These are phyloP conservation scores for Fusarium concolor DNA, from an alignment of 2,329 filamentous ascomycete species.

Conservation along the genomic window DNA sequence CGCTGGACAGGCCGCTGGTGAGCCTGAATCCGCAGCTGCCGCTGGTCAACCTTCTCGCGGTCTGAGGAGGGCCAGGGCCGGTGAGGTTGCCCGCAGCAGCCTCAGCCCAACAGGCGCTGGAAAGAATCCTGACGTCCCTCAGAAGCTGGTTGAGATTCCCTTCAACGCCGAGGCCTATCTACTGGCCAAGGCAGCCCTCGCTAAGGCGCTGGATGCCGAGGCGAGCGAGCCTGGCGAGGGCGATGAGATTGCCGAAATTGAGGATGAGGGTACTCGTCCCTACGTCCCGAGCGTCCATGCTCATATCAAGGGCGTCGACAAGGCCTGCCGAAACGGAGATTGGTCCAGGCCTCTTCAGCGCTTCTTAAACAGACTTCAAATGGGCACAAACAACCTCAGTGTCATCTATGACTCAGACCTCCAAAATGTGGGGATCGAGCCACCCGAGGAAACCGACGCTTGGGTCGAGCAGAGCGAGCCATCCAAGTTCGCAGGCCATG, in stretches of 20 bases:
- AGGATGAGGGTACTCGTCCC: slow-evolving; percentile 3
- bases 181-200: slow-evolving; percentile 21
- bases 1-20: slow-evolving; percentile 6
- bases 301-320: slow-evolving; percentile 27
- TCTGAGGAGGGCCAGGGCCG: not conserved
- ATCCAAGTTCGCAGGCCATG: slow-evolving; percentile 21
- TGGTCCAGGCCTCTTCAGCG: slow-evolving; percentile 32
- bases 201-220: slow-evolving; percentile 15
- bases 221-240: slow-evolving; percentile 3
- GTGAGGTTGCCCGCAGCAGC: slow-evolving; percentile 5
- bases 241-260: slow-evolving; percentile 14
- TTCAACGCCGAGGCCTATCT: slow-evolving; percentile 24
- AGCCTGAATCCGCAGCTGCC: not conserved
- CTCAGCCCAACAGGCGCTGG: slow-evolving; percentile 4
- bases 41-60: slow-evolving; percentile 1
- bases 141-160: slow-evolving; percentile 32
- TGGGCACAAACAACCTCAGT: slow-evolving; percentile 17
- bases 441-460: slow-evolving; percentile 28
- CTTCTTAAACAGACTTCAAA: slow-evolving; percentile 26
- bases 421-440: slow-evolving; percentile 25
- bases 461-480: slow-evolving; percentile 25
- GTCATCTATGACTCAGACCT: slow-evolving; percentile 34
- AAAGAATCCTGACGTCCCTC: slow-evolving; percentile 4
- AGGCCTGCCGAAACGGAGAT: slow-evolving; percentile 23
- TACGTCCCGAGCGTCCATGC: slow-evolving; percentile 26